Evolutionary conservation across 2,329 filamentous ascomycete species (phyloP).

Genomic region (Arthrinium phaeospermum): DNA sequence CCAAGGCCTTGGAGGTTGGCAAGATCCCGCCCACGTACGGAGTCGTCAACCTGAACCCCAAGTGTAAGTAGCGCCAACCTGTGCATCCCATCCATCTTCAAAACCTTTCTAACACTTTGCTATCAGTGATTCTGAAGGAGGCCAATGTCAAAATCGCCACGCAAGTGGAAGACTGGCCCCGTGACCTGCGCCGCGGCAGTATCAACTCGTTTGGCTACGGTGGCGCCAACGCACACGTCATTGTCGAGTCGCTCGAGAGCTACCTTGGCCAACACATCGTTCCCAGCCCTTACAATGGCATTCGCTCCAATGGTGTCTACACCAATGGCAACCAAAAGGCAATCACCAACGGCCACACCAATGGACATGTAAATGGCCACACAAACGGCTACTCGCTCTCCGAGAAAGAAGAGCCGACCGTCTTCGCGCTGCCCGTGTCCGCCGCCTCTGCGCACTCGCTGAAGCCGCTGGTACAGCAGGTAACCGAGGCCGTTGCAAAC

Average conservation of each 20-base stretch:
- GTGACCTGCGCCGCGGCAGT: slow-evolving; percentile 24
- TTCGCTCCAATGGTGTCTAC: not conserved
- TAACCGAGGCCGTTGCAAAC: not conserved
- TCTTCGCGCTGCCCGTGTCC: not conserved
- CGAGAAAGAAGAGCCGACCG: not conserved
- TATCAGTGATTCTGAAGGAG: not conserved
- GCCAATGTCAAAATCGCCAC: not conserved
- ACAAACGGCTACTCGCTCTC: too few relatives aligned
- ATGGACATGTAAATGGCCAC: not conserved
- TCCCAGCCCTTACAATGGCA: not conserved
- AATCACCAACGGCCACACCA: not conserved
- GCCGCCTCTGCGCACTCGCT: not conserved
- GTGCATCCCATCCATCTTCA: too few relatives aligned
- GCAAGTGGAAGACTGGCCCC: slow-evolving; percentile 2
- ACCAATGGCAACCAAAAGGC: not conserved
- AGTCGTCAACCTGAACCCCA: slow-evolving; percentile 29
- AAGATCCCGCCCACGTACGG: slow-evolving; percentile 43
- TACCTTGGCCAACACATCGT: not conserved
- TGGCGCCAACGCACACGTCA: slow-evolving; percentile 28
- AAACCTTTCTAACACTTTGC: not conserved
- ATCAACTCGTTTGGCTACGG: slow-evolving; percentile 29
- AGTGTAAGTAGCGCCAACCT: slow-evolving; percentile 19
- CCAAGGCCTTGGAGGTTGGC: slow-evolving; percentile 46
- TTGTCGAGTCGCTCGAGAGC: slow-evolving; percentile 28
- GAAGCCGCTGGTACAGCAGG: not conserved